Conservation (phyloP, 2,329 filamentous ascomycete genomes). For the Fusarium humuli region DNA sequence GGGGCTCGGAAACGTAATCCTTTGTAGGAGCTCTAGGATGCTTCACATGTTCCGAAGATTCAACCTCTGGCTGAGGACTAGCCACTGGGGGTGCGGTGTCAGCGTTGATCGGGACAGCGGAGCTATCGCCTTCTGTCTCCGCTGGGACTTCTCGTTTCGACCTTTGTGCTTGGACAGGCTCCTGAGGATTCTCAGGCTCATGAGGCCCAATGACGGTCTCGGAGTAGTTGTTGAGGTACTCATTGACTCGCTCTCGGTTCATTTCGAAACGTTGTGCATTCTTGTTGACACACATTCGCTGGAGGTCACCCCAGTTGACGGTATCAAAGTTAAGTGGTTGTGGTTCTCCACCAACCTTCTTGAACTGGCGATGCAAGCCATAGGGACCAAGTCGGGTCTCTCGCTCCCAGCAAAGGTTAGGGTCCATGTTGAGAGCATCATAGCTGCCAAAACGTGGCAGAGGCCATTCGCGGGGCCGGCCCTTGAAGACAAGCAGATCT, state of each 20-base stretch:
- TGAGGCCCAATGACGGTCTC: conserved; percentile 45
- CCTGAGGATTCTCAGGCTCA: conserved; percentile 13
- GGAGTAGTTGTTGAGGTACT: conserved; percentile 57
- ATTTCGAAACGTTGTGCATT: conserved; percentile 74
- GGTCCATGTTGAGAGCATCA: conserved; percentile 69
- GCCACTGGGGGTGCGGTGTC: neutral
- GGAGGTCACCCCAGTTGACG: conserved; percentile 77
- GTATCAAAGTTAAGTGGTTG: conserved; percentile 68
- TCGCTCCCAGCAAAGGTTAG: conserved; percentile 74
- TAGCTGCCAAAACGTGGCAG: conserved; percentile 72
- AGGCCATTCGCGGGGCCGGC: conserved; percentile 69
- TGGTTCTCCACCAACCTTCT: conserved; percentile 56
- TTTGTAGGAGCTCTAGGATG: conserved; percentile 26
- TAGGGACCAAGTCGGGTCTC: conserved; percentile 77
- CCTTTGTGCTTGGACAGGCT: conserved; percentile 17
- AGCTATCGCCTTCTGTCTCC: conserved; percentile 2
- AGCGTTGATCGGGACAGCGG: neutral
- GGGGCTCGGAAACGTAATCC: conserved; percentile 54
- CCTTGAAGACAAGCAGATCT: conserved; percentile 74
- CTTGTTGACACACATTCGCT: conserved; percentile 71
- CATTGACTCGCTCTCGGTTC: conserved; percentile 56
- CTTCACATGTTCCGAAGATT: conserved; percentile 13
- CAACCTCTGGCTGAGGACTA: conserved; percentile 2
- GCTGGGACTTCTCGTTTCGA: conserved; percentile 19
- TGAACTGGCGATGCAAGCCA: conserved; percentile 63